phyloP scores from a whole-genome alignment of 495 filamentous ascomycete genomes.

The Usnea hakonensis region DNA sequence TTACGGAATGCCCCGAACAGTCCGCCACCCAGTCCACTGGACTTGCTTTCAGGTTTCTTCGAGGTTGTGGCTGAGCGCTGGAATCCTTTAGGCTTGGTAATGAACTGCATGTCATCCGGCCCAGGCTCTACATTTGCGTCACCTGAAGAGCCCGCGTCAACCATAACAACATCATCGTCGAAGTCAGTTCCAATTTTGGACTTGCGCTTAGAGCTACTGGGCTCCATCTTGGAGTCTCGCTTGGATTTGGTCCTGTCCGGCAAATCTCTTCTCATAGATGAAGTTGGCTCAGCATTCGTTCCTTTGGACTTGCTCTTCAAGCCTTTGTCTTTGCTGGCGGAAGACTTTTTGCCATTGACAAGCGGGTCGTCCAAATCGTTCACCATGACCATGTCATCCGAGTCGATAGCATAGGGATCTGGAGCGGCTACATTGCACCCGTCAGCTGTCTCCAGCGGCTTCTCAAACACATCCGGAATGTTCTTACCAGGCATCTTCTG shows the following conservation, averaged over 20 bases:
- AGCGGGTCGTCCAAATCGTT: constrained; percentile 41
- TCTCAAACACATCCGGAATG: not conserved
- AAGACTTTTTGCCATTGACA: constrained; percentile 26
- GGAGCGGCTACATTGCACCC: constrained; percentile 33
- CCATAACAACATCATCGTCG: constrained; percentile 42
- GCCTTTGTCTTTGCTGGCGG: constrained; percentile 31
- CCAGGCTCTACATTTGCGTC: constrained; percentile 35
- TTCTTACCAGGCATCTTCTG: constrained; percentile 36
- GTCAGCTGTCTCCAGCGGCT: constrained; percentile 8
- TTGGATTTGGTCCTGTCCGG: constrained; percentile 20
- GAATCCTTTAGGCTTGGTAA: constrained; percentile 61
- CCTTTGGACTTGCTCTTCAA: constrained; percentile 35
- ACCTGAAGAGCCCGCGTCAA: constrained; percentile 37
- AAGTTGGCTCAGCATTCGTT: constrained; percentile 28
- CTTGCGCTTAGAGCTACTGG: constrained; percentile 18
- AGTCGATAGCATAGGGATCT: constrained; percentile 53
- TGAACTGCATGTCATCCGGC: constrained; percentile 60
- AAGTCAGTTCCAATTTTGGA: constrained; percentile 25
- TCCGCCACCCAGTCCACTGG: constrained; percentile 39
- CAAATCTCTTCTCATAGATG: constrained; percentile 11
- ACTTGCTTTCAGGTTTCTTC: constrained; percentile 40
- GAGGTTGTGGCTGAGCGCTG: constrained; percentile 38
- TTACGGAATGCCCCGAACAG: constrained; percentile 41
- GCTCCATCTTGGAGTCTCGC: constrained; percentile 15
- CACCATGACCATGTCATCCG: constrained; percentile 53